Evolutionary conservation across 179 eudicot species (phyloP).

Genomic region (Spergularia azorica): DNA sequence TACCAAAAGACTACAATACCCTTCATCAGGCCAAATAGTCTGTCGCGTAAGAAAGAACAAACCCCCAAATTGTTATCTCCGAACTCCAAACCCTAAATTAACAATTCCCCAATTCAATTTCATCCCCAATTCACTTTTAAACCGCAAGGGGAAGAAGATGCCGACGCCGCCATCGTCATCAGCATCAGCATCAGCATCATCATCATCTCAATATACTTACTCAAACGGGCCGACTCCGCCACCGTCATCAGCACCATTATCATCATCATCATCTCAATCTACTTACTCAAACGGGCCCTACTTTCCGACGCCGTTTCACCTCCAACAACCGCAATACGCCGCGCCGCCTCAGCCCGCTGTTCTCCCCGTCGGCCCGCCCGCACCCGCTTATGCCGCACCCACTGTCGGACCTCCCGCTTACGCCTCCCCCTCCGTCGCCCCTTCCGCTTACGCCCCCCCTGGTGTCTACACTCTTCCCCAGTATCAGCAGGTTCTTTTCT

Average conservation of each 20-base stretch:
- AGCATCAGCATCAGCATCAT: slow-evolving; percentile 41
- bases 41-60: too few species aligned
- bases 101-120: not conserved
- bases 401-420: not conserved
- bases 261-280: slow-evolving; percentile 43
- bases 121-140: not conserved
- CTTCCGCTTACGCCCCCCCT: slow-evolving; percentile 30
- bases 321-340: slow-evolving; percentile 65
- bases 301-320: slow-evolving; percentile 90
- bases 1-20: too few species aligned
- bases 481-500: slow-evolving; percentile 36
- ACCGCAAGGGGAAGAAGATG: not conserved
- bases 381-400: slow-evolving; percentile 29
- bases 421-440: slow-evolving; percentile 11
- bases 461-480: slow-evolving; percentile 47
- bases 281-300: slow-evolving; percentile 55
- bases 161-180: slow-evolving; percentile 41
- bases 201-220: slow-evolving; percentile 36
- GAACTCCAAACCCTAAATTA: not conserved
- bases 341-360: slow-evolving; percentile 50
- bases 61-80: not conserved
- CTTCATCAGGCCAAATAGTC: too few species aligned
- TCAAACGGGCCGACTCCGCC: slow-evolving; percentile 1
- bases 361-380: slow-evolving; percentile 26
- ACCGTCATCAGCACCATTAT: slow-evolving; percentile 16